A percentile compares a stretch with the other conserved stretches of the same genome.
Conservation (phyloP, 139 green algal species). For the Tetradesmus obliquus region DNA sequence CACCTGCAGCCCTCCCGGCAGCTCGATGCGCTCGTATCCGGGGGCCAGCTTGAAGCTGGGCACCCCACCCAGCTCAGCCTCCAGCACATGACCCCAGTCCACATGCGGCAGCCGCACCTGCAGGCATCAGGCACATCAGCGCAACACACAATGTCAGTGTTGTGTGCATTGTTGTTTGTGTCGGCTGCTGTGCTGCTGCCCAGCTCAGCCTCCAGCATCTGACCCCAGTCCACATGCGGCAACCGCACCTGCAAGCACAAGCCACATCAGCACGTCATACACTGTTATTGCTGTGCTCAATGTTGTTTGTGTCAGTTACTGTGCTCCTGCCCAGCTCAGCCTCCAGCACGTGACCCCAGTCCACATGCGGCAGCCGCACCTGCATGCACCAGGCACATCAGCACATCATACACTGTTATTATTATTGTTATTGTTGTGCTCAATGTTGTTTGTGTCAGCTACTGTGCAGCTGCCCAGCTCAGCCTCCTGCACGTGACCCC, state of each 20-base stretch:
- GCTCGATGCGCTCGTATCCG: slow-evolving; percentile 53
- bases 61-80: not conserved
- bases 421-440: not conserved
- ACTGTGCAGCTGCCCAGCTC: not conserved
- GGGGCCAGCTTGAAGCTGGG: slow-evolving; percentile 20
- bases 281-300: not conserved
- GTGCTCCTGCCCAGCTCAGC: not conserved
- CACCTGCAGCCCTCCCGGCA: slow-evolving; percentile 41
- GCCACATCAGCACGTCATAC: not conserved
- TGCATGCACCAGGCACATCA: not conserved
- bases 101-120: slow-evolving; percentile 54
- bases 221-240: slow-evolving; percentile 33
- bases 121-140: not conserved
- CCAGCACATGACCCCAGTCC: slow-evolving; percentile 49
- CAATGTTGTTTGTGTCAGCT: not conserved
- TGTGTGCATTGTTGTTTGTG: not conserved
- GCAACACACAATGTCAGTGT: not conserved
- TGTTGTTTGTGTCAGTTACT: not conserved
- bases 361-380: slow-evolving; percentile 47
- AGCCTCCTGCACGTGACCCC: not conserved
- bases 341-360: slow-evolving; percentile 34
- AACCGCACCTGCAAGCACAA: slow-evolving; percentile 36
- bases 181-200: not conserved
- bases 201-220: slow-evolving; percentile 37
- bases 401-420: not conserved